Base-by-base conservation (phyloP, 257 asterid genomes). In the Solanum clarkiae region DNA sequence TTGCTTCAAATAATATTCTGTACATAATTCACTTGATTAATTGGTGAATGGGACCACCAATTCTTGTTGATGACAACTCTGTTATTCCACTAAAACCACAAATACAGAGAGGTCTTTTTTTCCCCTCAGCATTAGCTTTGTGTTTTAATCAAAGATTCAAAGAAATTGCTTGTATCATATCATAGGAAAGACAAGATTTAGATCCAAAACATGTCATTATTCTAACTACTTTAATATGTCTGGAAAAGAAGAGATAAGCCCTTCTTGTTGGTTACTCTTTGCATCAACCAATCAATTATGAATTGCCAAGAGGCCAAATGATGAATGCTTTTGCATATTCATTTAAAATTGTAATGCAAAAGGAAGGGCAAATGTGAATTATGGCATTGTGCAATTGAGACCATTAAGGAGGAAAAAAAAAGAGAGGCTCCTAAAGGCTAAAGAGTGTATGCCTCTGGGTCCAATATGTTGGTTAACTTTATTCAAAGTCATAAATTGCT, bases 401-500 rank as follows among this genome's bases (percentile, higher is more conserved):
- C 74, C 77, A 85, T 13, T 68, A 75, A 53, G 59, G 29, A 10
- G 32, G 2, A 26, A 29, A 29, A 29, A 66, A 82, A 47, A 60
- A 62, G 40, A 62, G 40, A 74, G 70, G 71, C 82, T 86, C 86
- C 45, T 59, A 44, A 3, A 14, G 49, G 56, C 22, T 51, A 45
- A 55, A 22, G 59, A 80, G 54, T 8, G 80, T 54, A 22, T 47
- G 80, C 29, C 63, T 71, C 44, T 84, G 86, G 90, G 91, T 84
- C 90, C 90, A 69, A 80, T 81, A 24, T 86, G 89, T 86, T 84
- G 86, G 85, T 84, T 80, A 84, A 83, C 85, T 88, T 80, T 81
- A 18, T 83, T 71, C 74, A 51, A 80, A 81, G 49, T 45, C 62
- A 26, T n/a, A 62, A 16, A 42, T 53, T 51, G 82, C 18, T 77